Evolutionary conservation across 805 yeast species (phyloP).

Genomic region (Sugiyamaella smithiae): DNA sequence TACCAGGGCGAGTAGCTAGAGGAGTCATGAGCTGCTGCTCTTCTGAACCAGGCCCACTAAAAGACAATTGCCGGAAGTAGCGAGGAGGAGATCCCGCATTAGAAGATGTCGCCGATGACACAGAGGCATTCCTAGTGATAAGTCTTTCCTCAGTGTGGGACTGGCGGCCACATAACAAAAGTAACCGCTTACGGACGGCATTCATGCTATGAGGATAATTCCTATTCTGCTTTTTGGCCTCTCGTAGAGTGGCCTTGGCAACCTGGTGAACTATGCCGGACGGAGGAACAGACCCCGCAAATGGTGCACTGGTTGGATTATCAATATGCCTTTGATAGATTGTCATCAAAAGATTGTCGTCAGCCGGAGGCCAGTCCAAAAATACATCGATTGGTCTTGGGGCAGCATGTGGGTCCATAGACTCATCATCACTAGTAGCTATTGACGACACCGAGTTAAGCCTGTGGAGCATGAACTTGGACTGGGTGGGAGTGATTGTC

Average conservation of each 20-base stretch:
- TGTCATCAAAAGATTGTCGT: conserved; percentile 45
- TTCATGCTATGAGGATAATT: conserved; percentile 33
- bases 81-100: not conserved
- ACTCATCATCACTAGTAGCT: conserved; percentile 31
- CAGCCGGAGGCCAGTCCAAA: conserved; percentile 30
- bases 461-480: conserved; percentile 22
- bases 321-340: conserved; percentile 48
- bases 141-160: conserved; percentile 1
- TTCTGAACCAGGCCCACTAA: not conserved
- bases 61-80: conserved; percentile 4
- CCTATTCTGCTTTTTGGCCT: conserved; percentile 27
- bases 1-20: conserved; percentile 1
- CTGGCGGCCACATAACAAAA: conserved; percentile 26
- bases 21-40: conserved; percentile 6
- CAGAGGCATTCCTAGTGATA: not conserved
- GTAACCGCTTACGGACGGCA: conserved; percentile 33
- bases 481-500: conserved; percentile 19
- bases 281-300: conserved; percentile 63
- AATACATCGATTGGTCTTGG: conserved; percentile 16
- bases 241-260: conserved; percentile 51
- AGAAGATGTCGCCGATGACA: conserved; percentile 3
- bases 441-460: conserved; percentile 30
- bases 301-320: conserved; percentile 66
- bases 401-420: conserved; percentile 4
- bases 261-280: conserved; percentile 61